phyloP scores from a whole-genome alignment of 2,329 filamentous ascomycete genomes.

The Chlorencoelia australis region DNA sequence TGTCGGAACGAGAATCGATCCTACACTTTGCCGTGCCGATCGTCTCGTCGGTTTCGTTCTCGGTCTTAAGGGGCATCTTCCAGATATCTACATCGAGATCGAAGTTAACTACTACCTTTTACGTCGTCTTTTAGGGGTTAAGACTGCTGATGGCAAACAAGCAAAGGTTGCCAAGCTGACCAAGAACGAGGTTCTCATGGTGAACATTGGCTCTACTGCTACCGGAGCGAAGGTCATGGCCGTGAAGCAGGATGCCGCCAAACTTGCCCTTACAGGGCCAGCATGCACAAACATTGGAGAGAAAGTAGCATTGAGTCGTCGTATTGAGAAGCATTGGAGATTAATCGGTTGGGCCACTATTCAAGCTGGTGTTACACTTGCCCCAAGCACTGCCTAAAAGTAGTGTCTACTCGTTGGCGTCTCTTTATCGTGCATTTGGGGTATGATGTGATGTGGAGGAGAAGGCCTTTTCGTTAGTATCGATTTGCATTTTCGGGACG shows the following conservation, averaged over 20 bases:
- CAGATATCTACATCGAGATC: slow-evolving; percentile 95
- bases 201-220: slow-evolving; percentile 96
- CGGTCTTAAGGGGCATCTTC: slow-evolving; percentile 84
- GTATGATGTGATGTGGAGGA: too few relatives aligned
- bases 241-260: slow-evolving; percentile 95
- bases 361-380: slow-evolving; percentile 26
- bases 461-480: too few relatives aligned
- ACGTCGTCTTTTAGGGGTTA: slow-evolving; percentile 86
- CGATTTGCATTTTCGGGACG: too few relatives aligned
- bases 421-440: too few relatives aligned
- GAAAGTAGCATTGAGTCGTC: slow-evolving; percentile 91
- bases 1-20: slow-evolving; percentile 95
- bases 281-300: slow-evolving; percentile 96
- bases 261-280: slow-evolving; percentile 83
- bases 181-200: slow-evolving; percentile 99
- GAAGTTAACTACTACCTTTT: slow-evolving; percentile 99
- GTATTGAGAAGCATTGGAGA: slow-evolving; percentile 99
- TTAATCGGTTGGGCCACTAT: slow-evolving; percentile 78
- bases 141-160: slow-evolving; percentile 96
- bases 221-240: slow-evolving; percentile 95
- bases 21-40: slow-evolving; percentile 96
- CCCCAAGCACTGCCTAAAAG: slow-evolving; percentile 25
- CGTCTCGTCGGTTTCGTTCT: slow-evolving; percentile 97
- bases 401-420: too few relatives aligned
- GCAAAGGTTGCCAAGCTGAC: slow-evolving; percentile 97